phyloP scores from a whole-genome alignment of 306 rosid genomes.

The Vigna mungo region DNA sequence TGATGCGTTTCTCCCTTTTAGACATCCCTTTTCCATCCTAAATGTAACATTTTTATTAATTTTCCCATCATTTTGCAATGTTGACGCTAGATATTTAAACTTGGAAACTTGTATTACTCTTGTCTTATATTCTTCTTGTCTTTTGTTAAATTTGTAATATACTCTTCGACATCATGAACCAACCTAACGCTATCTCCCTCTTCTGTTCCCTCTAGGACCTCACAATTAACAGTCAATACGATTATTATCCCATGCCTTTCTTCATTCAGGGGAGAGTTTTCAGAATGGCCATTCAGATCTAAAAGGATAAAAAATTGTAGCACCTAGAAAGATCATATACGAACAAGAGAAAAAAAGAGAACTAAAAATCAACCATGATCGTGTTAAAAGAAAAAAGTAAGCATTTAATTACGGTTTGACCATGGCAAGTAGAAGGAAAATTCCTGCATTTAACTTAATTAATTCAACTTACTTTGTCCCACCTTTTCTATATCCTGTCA shows the following conservation, averaged over 20 bases:
- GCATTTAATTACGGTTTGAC: not conserved
- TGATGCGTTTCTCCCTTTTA: too few species aligned
- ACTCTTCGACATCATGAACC: too few species aligned
- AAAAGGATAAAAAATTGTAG: not conserved
- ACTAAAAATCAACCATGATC: conserved; percentile 12
- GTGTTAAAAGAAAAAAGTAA: not conserved
- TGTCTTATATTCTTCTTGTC: too few species aligned
- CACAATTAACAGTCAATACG: not conserved
- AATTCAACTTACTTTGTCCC: conserved; percentile 25
- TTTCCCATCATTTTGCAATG: too few species aligned
- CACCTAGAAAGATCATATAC: not conserved
- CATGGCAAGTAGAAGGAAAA: conserved; percentile 10
- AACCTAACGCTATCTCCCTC: too few species aligned
- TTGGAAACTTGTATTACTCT: too few species aligned
- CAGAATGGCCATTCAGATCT: not conserved
- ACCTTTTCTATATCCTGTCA: conserved; percentile 15
- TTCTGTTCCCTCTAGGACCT: too few species aligned
- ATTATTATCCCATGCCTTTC: not conserved
- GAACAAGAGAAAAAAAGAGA: not conserved
- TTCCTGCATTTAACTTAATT: not conserved
- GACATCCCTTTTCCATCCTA: too few species aligned
- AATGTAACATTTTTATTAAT: too few species aligned
- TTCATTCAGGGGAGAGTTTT: not conserved
- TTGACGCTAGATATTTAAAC: too few species aligned
- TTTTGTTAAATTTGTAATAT: too few species aligned